These are phyloP conservation scores for Chalciporus piperatus DNA, from an alignment of 768 basidiomycete species.

Conservation along the genomic window DNA sequence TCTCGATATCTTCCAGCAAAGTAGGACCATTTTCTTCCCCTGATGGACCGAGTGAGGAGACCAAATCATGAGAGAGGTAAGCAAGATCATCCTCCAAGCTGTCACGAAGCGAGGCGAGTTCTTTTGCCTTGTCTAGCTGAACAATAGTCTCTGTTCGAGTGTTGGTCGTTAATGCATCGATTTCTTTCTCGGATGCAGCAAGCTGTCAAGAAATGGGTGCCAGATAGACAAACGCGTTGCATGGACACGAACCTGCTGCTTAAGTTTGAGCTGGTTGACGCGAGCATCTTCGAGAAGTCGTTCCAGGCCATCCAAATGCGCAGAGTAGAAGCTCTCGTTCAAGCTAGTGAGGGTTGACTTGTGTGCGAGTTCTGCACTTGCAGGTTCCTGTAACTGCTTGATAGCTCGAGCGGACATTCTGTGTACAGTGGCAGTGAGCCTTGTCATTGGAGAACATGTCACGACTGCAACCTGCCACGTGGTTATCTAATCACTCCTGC, in stretches of 20 bases:
- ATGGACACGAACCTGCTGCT: slow-evolving; percentile 42
- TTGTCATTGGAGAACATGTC: slow-evolving; percentile 2
- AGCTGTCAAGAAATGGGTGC: slow-evolving; percentile 49
- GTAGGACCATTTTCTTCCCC: slow-evolving; percentile 52
- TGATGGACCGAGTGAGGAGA: slow-evolving; percentile 46
- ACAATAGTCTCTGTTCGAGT: slow-evolving; percentile 46
- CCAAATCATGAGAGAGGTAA: slow-evolving; percentile 60
- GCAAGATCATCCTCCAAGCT: slow-evolving; percentile 75
- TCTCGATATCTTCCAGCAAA: slow-evolving; percentile 80
- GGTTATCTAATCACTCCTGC: slow-evolving; percentile 22
- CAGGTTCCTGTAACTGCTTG: slow-evolving; percentile 46
- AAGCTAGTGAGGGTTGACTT: slow-evolving; percentile 35
- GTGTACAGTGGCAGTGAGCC: too few relatives aligned
- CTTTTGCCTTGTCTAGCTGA: slow-evolving; percentile 63
- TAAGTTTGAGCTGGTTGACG: slow-evolving; percentile 38
- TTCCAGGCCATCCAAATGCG: slow-evolving; percentile 51
- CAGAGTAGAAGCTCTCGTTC: slow-evolving; percentile 48
- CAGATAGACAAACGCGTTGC: slow-evolving; percentile 9
- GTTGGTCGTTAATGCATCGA: slow-evolving; percentile 46
- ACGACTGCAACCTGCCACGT: slow-evolving; percentile 11
- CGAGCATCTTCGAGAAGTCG: slow-evolving; percentile 42
- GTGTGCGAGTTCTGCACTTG: slow-evolving; percentile 42
- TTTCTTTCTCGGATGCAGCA: slow-evolving; percentile 44
- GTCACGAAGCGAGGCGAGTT: slow-evolving; percentile 74
- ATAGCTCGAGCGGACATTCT: slow-evolving; percentile 45